Conservation (phyloP, 1,139 yeast species). For the Nakaseomyces kungkrabaensis region DNA sequence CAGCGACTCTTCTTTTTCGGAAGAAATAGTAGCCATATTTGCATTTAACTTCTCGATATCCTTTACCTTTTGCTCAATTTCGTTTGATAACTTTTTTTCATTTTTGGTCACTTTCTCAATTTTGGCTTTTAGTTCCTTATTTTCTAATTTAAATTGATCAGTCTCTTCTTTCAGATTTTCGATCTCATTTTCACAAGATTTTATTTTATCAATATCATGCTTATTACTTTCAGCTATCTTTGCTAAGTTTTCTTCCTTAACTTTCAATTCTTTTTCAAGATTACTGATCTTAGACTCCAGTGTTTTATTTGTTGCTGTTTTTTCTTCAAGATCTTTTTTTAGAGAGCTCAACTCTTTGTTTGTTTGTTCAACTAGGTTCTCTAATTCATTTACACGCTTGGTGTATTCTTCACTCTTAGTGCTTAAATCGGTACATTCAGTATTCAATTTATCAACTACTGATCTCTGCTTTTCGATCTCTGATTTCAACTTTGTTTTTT, state of each 20-base stretch:
- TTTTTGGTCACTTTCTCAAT: neutral
- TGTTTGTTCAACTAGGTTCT: neutral
- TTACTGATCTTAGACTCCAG: conserved; percentile 3
- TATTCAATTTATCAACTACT: neutral
- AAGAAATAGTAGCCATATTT: conserved; percentile 1
- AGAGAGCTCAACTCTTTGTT: conserved; percentile 8
- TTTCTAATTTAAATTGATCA: neutral
- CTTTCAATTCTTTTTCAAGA: conserved; percentile 2
- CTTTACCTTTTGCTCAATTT: conserved; percentile 4
- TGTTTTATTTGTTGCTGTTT: conserved; percentile 3
- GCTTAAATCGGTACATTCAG: conserved; percentile 5
- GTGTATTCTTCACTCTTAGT: conserved; percentile 3
- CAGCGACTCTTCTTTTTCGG: neutral
- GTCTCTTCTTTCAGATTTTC: neutral
- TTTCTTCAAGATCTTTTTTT: conserved; percentile 5
- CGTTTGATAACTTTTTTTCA: neutral
- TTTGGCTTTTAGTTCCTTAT: neutral
- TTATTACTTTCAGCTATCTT: conserved; percentile 1
- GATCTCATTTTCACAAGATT: neutral
- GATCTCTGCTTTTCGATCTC: neutral
- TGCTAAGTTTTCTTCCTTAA: neutral
- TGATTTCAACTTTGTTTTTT: neutral
- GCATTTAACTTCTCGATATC: conserved; percentile 3
- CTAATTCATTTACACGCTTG: neutral
- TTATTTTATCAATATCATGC: neutral